Base-by-base conservation (phyloP, 2,329 filamentous ascomycete species). In the Colletotrichum godetiae region DNA sequence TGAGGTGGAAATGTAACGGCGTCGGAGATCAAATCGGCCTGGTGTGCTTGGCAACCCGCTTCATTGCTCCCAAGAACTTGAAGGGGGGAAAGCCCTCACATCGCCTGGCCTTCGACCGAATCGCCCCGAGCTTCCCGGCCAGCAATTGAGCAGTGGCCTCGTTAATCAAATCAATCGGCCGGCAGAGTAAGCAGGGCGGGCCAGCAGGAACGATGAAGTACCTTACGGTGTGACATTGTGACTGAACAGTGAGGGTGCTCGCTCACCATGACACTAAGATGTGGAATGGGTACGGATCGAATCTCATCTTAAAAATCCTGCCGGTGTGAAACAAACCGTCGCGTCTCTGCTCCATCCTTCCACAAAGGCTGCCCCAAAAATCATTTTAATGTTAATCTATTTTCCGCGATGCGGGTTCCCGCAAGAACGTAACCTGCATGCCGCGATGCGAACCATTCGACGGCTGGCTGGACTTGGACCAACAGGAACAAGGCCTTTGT, bases 281-380 rank as follows among this genome's bases (percentile, higher is more conserved):
- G 42, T 57, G 65, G 69, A 72, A 69, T 63, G 66, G 53, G 59
- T 11, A 27, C 59, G 69, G 69, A 58, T 56, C 60, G 29, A 22
- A 57, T 13, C 61, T 72, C 67, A 72, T 73, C 61, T 67, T 72
- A 67, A 73, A 70, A 72, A 67, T 67, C 66, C 66, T 69, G 66
- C 55, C 66, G 35, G 59, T 49, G 59, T 72, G 70, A 72, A 72
- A 72, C 70, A 69, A 69, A 64, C 70, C 59, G 70, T 64, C 70
- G 42, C 53, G 42, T 53, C 27, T 22, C 53, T 31, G 24, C 66
- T 64, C 69, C 69, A 64, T 69, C 69, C 15, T 53, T 27, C 52
- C 49, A 31, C 29, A 29, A 19, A 31, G 37, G 35, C 29, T 29
- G 60, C 58, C 58, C 71, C 67, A 67, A 67, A 72, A 62, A 29